phyloP scores from a whole-genome alignment of 2,329 filamentous ascomycete genomes.

The Exophiala oligosperma region DNA sequence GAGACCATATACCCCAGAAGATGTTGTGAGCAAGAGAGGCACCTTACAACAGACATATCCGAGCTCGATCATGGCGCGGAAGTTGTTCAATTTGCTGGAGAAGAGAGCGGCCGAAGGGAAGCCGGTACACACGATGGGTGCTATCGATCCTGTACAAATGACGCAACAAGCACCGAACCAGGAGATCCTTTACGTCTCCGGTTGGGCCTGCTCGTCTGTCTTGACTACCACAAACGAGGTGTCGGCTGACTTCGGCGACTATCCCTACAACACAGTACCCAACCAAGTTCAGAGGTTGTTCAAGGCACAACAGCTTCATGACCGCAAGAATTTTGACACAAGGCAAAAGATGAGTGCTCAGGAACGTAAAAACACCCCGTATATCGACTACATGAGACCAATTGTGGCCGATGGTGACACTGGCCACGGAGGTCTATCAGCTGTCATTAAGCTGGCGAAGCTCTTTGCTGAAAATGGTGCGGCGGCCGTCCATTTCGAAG shows the following conservation, averaged over 20 bases:
- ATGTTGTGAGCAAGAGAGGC: slow-evolving; percentile 91
- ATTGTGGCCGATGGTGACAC: slow-evolving; percentile 97
- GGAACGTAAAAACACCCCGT: slow-evolving; percentile 73
- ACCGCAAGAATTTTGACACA: slow-evolving; percentile 90
- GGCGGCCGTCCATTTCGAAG: slow-evolving; percentile 97
- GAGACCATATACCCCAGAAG: slow-evolving; percentile 83
- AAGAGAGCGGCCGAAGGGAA: slow-evolving; percentile 75
- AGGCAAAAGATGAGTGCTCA: slow-evolving; percentile 74
- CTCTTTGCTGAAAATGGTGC: slow-evolving; percentile 95
- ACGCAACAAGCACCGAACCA: slow-evolving; percentile 96
- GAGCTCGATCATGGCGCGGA: slow-evolving; percentile 90
- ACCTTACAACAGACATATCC: slow-evolving; percentile 84
- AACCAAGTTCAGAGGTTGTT: slow-evolving; percentile 96
- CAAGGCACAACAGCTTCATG: slow-evolving; percentile 96
- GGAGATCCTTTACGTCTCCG: slow-evolving; percentile 92
- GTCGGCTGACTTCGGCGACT: slow-evolving; percentile 95
- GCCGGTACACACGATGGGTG: slow-evolving; percentile 96
- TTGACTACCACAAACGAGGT: slow-evolving; percentile 96
- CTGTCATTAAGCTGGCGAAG: slow-evolving; percentile 99
- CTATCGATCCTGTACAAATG: slow-evolving; percentile 99
- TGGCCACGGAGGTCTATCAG: slow-evolving; percentile 89
- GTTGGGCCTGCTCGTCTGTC: slow-evolving; percentile 95
- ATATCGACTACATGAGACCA: slow-evolving; percentile 87
- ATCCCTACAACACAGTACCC: slow-evolving; percentile 97
- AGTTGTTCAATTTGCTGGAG: slow-evolving; percentile 86